Evolutionary conservation across 2,329 filamentous ascomycete genomes (phyloP), one percentile per base, ranked within the genome.

Genomic region (Achaetomium macrosporum): DNA sequence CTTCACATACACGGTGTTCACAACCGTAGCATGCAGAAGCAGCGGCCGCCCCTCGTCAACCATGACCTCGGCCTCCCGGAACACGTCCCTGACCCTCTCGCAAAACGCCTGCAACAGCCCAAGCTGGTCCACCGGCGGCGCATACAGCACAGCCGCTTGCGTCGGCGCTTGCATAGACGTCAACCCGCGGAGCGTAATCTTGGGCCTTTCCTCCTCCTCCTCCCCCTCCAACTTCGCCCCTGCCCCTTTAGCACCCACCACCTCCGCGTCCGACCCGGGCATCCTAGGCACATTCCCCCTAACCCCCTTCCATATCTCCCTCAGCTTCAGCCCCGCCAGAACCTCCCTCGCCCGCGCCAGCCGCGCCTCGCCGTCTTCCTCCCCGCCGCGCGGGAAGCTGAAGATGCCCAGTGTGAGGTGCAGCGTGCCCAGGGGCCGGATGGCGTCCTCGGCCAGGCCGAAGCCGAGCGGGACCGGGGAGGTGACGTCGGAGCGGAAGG

Each of bases 331-430:
- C 15, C 63, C 60, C 48, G 57, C 62, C 19, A 79, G 64, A 39
- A 76, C 56, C 36, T 66, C 67, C 13, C 70, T 63, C 1, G 77
- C 77, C 37, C 61, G 67, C 3, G 70, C 69, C 7, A 79, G 58
- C 5, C 66, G 65, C 20, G 7, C 15, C 45, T 33, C 39, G 12
- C 40, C 41, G 13, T 17, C 20, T 16, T 31, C 54, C 42, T 7
- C n/a, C 73, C 69, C 13, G 62, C 69, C 51, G 66, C 70, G 72
- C 11, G 74, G 69, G 10, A 96, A 77, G 58, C 79, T 85, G 87
- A 96, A 91, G 1, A 95, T 87, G 0, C 90, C 91, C 0, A 96
- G 75, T 0, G 91, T 96, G 2, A 95, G 73, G 69, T 97, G 92
- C 44, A 96, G 69, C 1, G 90, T 90, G 0, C 88, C 88, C 0